These are phyloP conservation scores for Kurtzmaniella quercitrusa DNA, from an alignment of 1,139 yeast species.

Conservation along the genomic window DNA sequence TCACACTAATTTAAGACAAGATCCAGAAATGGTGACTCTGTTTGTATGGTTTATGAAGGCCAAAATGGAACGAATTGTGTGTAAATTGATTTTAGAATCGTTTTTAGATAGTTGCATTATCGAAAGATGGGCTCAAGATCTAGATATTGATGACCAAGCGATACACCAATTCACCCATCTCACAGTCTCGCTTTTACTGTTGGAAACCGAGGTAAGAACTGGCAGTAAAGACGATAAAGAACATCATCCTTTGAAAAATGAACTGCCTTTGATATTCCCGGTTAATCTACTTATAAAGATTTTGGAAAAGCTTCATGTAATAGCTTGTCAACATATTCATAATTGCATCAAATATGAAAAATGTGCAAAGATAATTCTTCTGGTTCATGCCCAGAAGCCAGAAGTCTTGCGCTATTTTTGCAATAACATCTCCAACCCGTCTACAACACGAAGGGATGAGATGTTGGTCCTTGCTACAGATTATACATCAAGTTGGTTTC, in stretches of 20 bases:
- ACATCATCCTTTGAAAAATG: not conserved
- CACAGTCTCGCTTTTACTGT: not conserved
- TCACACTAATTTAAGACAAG: not conserved
- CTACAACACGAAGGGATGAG: not conserved
- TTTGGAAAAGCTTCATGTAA: slow-evolving; percentile 1
- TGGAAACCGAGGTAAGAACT: not conserved
- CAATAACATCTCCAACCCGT: not conserved
- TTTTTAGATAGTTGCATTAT: slow-evolving; percentile 1
- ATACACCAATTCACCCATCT: not conserved
- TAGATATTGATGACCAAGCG: not conserved
- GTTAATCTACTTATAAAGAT: slow-evolving; percentile 1
- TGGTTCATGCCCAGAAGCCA: not conserved
- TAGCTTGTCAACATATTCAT: slow-evolving; percentile 4
- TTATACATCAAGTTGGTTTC: not conserved
- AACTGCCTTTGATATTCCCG: not conserved
- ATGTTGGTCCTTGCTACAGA: not conserved
- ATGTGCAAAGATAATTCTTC: not conserved
- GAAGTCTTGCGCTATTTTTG: not conserved
- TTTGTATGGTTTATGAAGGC: slow-evolving; percentile 1
- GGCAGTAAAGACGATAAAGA: not conserved
- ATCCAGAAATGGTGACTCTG: not conserved
- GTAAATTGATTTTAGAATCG: not conserved
- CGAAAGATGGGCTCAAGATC: slow-evolving; percentile 1
- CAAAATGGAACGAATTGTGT: not conserved
- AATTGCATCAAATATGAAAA: not conserved